Evolutionary conservation across 192 early-diverging fungal species (phyloP).

Genomic region (Coemansia sp.): DNA sequence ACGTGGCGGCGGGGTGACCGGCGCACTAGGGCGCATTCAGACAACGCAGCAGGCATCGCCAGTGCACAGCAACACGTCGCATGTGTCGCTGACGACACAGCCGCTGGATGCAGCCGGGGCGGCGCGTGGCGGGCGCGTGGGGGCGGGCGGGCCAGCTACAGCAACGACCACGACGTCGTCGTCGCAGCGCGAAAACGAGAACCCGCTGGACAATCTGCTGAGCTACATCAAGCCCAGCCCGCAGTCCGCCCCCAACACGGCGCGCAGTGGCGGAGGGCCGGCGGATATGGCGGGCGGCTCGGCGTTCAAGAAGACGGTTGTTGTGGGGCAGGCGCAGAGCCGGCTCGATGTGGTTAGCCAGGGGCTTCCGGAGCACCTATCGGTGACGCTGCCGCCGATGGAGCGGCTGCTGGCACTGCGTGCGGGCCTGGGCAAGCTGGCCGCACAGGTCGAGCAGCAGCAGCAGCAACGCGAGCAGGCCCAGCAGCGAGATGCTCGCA

Average conservation of each 20-base stretch:
- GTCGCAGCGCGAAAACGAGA: slow-evolving; percentile 11
- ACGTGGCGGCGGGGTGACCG: neutral
- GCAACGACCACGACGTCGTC: neutral
- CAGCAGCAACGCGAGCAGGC: neutral
- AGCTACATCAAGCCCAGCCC: slow-evolving; percentile 38
- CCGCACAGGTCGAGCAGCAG: slow-evolving; percentile 1
- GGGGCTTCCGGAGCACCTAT: slow-evolving; percentile 17
- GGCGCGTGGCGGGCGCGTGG: neutral
- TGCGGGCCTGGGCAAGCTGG: slow-evolving; percentile 3
- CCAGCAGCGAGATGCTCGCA: neutral
- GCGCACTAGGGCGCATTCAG: neutral
- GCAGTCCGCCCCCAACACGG: slow-evolving; percentile 4
- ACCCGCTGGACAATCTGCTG: slow-evolving; percentile 31
- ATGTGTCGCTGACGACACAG: neutral
- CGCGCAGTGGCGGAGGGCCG: neutral
- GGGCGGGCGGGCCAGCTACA: neutral
- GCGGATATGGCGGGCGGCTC: neutral
- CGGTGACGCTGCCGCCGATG: slow-evolving; percentile 8
- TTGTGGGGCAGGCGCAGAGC: slow-evolving; percentile 24
- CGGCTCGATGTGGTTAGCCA: slow-evolving; percentile 6
- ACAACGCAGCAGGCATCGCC: slow-evolving; percentile 1
- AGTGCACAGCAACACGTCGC: slow-evolving; percentile 14
- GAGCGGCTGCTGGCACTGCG: slow-evolving; percentile 9
- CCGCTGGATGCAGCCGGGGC: neutral
- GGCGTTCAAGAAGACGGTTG: slow-evolving; percentile 24